phyloP scores from a whole-genome alignment of 1,284 basidiomycete species.

The Leccinum fuscescens region DNA sequence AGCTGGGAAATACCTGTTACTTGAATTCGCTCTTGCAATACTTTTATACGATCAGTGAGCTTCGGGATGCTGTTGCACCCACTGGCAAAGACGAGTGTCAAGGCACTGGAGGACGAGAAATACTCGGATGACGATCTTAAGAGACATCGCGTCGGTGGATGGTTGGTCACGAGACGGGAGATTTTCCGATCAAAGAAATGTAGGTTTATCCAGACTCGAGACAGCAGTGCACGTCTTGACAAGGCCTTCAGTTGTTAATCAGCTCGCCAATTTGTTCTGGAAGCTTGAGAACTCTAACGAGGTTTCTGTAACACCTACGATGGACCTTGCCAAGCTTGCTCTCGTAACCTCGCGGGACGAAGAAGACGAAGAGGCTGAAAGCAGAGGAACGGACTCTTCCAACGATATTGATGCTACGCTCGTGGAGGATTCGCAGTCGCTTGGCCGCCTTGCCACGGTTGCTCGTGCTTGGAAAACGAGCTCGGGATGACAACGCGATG shows the following conservation, averaged over 20 bases:
- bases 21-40: slow-evolving; percentile 80
- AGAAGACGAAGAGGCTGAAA: slow-evolving; percentile 77
- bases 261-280: slow-evolving; percentile 77
- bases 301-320: slow-evolving; percentile 75
- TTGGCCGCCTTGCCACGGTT: slow-evolving; percentile 23
- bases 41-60: slow-evolving; percentile 91
- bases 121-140: slow-evolving; percentile 77
- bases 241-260: slow-evolving; percentile 62
- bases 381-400: slow-evolving; percentile 72
- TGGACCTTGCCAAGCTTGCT: slow-evolving; percentile 90
- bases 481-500: too few species aligned
- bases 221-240: slow-evolving; percentile 9
- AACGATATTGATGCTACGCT: slow-evolving; percentile 83
- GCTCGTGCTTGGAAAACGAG: slow-evolving; percentile 10
- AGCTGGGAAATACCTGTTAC: slow-evolving; percentile 93
- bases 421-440: slow-evolving; percentile 64
- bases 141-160: slow-evolving; percentile 81
- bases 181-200: slow-evolving; percentile 83
- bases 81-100: slow-evolving; percentile 55
- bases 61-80: slow-evolving; percentile 72
- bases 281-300: slow-evolving; percentile 69
- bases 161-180: slow-evolving; percentile 77
- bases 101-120: slow-evolving; percentile 63
- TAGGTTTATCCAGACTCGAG: slow-evolving; percentile 37
- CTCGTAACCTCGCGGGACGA: slow-evolving; percentile 88